Evolutionary conservation across 2,329 filamentous ascomycete genomes (phyloP), one percentile per base, ranked within the genome.

Genomic region (Diaporthe citri): DNA sequence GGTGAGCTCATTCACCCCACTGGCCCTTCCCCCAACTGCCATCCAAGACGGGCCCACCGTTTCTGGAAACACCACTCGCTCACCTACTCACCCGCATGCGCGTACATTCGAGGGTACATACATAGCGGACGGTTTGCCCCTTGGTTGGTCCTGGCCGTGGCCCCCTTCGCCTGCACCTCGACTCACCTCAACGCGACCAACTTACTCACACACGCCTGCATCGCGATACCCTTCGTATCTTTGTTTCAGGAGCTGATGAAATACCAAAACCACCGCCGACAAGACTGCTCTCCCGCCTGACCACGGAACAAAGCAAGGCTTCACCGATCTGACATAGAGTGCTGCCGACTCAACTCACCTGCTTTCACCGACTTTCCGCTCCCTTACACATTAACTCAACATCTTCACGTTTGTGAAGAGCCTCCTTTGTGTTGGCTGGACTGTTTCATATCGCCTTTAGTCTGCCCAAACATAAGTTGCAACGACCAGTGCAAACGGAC

Each of bases 401-500:
- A 39, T 52, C n/a, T 17, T 52, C 28, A 12, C 22, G 43, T 39
- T 25, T 46, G 31, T 25, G n/a, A 28, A 69, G 12, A 59, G 28
- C 28, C 52, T 71, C 22, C 28, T 48, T 17, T 46, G 36, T 46
- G 17, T 25, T 31, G 25, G 43, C 20, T 55, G 43, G 43, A 17
- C 43, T 59, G 62, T 39, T 36, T 67, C 31, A 67, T 22, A 13
- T 13, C 43, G 2, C 22, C 22, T n/a, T 2, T 25, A 25, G 3
- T 15, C 12, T 7, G 22, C 17, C 46, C 46, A 67, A 67, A 52
- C 52, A 52, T 39, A 72, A 62, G 39, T 25, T 41, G 20, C 59
- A 64, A 43, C 71, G 71, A 59, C 57, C 57, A 12, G 25, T n/a
- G 57, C 71, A 56, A 72, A 64, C 57, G 71, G 57, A n/a, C 51